These are phyloP conservation scores for Yarrowia osloensis DNA, from an alignment of 805 yeast genomes.

Conservation along the genomic window DNA sequence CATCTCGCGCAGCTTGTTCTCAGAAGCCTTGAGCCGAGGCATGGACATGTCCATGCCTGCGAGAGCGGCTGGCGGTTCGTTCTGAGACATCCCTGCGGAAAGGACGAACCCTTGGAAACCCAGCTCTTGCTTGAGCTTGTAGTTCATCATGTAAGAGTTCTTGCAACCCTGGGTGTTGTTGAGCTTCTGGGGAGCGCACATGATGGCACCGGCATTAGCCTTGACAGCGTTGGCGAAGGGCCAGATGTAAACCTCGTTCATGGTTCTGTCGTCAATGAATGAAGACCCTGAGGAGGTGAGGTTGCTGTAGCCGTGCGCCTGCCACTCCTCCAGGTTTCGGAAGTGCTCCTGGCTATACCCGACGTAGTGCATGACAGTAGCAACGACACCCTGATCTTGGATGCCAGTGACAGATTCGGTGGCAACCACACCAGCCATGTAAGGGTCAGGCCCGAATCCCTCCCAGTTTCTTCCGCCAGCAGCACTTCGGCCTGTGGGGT, in stretches of 20 bases:
- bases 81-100: conserved; percentile 67
- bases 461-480: conserved; percentile 70
- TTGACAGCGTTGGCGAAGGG: conserved; percentile 65
- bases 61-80: conserved; percentile 58
- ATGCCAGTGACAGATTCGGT: conserved; percentile 56
- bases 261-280: conserved; percentile 59
- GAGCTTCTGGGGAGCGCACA: conserved; percentile 61
- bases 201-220: conserved; percentile 63
- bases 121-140: conserved; percentile 58
- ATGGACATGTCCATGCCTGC: conserved; percentile 67
- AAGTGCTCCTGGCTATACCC: conserved; percentile 67
- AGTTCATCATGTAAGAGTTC: conserved; percentile 57
- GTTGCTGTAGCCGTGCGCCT: conserved; percentile 39
- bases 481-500: conserved; percentile 64
- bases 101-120: conserved; percentile 69
- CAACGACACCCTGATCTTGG: conserved; percentile 60
- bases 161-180: conserved; percentile 63
- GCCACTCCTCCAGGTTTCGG: conserved; percentile 57
- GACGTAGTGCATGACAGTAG: conserved; percentile 56
- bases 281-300: conserved; percentile 49
- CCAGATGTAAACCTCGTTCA: conserved; percentile 66
- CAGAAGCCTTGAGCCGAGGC: conserved; percentile 37
- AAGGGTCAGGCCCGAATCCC: conserved; percentile 64
- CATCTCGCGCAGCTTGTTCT: conserved; percentile 17
- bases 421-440: conserved; percentile 58